Percentiles rank a stretch among this genome's conserved stretches.
phyloP scores from a whole-genome alignment of 78 protist genomes.

The Dictyostelium firmibasis region DNA sequence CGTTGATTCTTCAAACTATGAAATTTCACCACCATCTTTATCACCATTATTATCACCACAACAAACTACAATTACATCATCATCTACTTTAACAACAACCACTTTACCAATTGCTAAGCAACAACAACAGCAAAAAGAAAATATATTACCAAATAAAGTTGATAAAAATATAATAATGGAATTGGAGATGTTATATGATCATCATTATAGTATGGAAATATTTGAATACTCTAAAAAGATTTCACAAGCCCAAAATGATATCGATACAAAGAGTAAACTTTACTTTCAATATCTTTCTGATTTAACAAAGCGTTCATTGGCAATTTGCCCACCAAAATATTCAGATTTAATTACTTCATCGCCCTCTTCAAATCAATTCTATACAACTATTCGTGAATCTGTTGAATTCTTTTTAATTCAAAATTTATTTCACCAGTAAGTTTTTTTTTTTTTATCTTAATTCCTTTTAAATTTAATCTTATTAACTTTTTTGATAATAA shows the following conservation, averaged over 20 bases:
- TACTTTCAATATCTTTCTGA: neutral
- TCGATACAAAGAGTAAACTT: neutral
- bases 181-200: constrained; percentile 3
- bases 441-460: neutral
- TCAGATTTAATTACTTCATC: neutral
- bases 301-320: neutral
- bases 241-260: neutral
- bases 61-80: neutral
- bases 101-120: neutral
- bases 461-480: too few species aligned
- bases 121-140: neutral
- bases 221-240: neutral
- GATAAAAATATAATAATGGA: neutral
- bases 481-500: too few species aligned
- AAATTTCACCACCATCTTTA: neutral
- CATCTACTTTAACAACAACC: neutral
- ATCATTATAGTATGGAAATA: neutral
- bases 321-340: constrained; percentile 4
- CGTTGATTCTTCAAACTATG: neutral
- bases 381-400: neutral
- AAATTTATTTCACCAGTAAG: constrained; percentile 55
- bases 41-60: neutral
- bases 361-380: neutral
- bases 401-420: constrained; percentile 40
- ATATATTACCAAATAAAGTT: neutral